Evolutionary conservation across 2,329 filamentous ascomycete species (phyloP), one percentile per base, ranked within the genome.

Genomic region (Karstenula rhodostoma): DNA sequence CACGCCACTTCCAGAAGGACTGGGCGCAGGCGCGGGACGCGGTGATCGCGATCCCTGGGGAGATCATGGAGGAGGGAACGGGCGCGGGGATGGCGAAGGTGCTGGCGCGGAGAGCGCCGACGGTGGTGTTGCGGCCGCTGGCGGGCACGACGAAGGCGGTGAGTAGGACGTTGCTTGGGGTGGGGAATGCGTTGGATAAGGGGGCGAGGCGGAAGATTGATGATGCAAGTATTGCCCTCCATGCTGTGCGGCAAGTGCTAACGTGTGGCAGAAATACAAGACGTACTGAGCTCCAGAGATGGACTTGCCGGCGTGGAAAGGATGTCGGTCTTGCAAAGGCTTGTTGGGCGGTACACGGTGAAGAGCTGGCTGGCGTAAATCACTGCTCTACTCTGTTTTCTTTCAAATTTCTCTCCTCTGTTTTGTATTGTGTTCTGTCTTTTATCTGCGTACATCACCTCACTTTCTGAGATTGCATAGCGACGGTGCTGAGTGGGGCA

Each of bases 11-110:
- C 29, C 89, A 94, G 62, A 87, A 93, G 35, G 96, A 99, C 76
- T 83, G 99, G n/a, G 85, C 94, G 42, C 83, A 94, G 47, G 92
- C 95, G 0, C 85, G 90, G 58, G 93, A 99, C 78, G 95, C 94
- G 10, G 93, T 99, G 59, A 94, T 99, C 69, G 95, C 94, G 1
- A 92, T 99, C 27, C 94, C 95, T 0, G 92, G 90, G 0, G 94
- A 98, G 75, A 87, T 96, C 0, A 90, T 96, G 83, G 93, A 97
- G 71, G 93, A 91, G 70, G 87, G 88, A 23, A 93, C 88, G 60
- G 94, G 94, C 0, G 87, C 89, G 44, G 93, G 92, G 1, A 93
- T 91, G 1, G 92, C 93, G 15, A 88, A 83, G 71, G 94, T 90
- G 1, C 88, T 99, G 19, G 84, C 90, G 62, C 90, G 86, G 76